Base-by-base conservation (phyloP, 257 asterid species). In the Solanum gracilifrons region DNA sequence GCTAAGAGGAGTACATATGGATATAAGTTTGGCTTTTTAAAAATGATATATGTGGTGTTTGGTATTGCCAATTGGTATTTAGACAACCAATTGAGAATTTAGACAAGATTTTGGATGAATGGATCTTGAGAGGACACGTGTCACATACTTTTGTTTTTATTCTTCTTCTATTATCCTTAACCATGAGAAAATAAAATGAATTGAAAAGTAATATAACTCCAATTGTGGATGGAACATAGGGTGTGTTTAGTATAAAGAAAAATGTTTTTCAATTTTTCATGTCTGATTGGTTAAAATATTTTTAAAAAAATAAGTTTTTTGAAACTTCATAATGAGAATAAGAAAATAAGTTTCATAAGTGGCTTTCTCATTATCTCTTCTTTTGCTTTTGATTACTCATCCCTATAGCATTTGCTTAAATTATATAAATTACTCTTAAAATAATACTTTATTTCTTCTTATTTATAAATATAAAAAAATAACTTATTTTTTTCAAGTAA, bases 21-120 rank as follows among this genome's bases (percentile, higher is more conserved):
- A 80, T 80, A 80, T 80, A 80, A 43, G 69, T 29, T 87, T 37
- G 92, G 91, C 89, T 18, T 86, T 5, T 86, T 5, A 79, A 74
- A 89, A 68, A 82, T 35, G 82, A 74, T 8, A 35, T 84, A 68
- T 85, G 62, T 89, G 92, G 90, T 91, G 91, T 87, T 33, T 83
- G 55, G 13, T 68, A 13, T 25, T 80, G 39, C 72, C 64, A 82
- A 33, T 36, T 72, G 87, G 79, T 72, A 39, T 72, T 21, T 69
- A 33, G 90, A 88, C 91, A 37, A 84, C 73, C 86, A 85, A 83
- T 62, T 87, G 25, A 75, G 27, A 29, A 72, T 31, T 43, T 74
- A 72, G 69, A 11, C 84, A 69, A 86, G 39, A 73, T 46, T 86
- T 86, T 72, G 23, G 60, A 51, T 9, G 48, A 35, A 32, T 73